Evolutionary conservation across 176 grass and related monocot genomes (phyloP), one percentile per base, ranked within the genome.

Genomic region (Aegilops tauschii): DNA sequence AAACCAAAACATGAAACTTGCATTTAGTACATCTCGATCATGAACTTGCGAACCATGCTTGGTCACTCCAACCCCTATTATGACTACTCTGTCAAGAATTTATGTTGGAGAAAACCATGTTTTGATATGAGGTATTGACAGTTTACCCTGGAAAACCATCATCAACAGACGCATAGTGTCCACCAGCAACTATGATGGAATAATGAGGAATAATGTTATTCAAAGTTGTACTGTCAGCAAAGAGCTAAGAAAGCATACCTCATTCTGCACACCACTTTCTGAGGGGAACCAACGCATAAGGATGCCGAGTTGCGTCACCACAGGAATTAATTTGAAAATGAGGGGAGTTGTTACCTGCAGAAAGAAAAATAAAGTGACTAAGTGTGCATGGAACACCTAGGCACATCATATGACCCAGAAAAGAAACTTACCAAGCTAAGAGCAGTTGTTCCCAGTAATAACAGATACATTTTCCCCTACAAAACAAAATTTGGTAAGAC

Each of bases 291-390:
- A 99, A 5, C 67, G 88, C 97, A 99, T 94, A 81, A 99, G 94
- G 66, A 92, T 96, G 30, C 97, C 97, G 79, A 99, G 94, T 72
- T 99, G 97, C 87, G 90, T 99, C 49, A 96, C 92, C 74, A 89
- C 92, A 65, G 97, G 97, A 88, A 99, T 99, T 67, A 99, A 61
- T 96, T 99, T 99, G 87, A 99, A 99, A 89, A 96, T 96, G n/a
- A 99, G 90, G 78, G 97, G 92, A 86, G 97, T 93, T 39, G 97
- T 96, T 71, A 99, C 97, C 97, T 99, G 84, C 73, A 85, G 69
- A 25, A 54, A 88, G 35, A 84, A 50, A 69, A 74, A 62, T 45
- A 78, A 61, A 61, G 58, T 84, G 58, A 78, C 42, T 78, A 69
- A 21, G 75, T 47, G 14, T 69, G 20, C 69, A 90, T 11, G 7